Conservation (phyloP, 371 early-diverging fungal genomes). For the Mucor lusitanicus region DNA sequence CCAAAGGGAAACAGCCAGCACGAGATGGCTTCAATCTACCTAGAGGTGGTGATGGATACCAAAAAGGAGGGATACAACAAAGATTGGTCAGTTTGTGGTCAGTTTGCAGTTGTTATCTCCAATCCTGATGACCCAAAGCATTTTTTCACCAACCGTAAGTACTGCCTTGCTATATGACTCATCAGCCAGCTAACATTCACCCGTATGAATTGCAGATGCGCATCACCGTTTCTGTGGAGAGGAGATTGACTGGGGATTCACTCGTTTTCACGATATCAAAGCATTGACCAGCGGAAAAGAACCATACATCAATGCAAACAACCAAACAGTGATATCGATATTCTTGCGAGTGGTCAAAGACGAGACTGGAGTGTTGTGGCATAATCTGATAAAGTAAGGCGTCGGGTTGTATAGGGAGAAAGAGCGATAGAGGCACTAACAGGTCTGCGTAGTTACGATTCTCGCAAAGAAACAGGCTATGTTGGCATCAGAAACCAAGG, state of each 20-base stretch:
- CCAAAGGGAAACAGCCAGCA: conserved; percentile 82
- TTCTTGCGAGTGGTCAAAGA: conserved; percentile 85
- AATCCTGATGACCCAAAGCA: conserved; percentile 70
- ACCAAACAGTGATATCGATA: conserved; percentile 67
- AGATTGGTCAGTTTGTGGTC: conserved; percentile 73
- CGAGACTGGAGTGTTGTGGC: conserved; percentile 93
- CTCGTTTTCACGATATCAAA: conserved; percentile 53
- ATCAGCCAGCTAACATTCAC: background rate
- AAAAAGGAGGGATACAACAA: conserved; percentile 56
- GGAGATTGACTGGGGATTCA: conserved; percentile 95
- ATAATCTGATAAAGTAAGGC: conserved; percentile 87
- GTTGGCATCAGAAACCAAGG: conserved; percentile 98
- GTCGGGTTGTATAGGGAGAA: conserved; percentile 54
- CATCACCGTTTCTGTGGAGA: conserved; percentile 82
- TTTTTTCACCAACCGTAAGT: conserved; percentile 66
- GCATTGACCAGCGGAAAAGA: conserved; percentile 34
- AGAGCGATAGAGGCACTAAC: background rate
- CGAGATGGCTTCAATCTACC: conserved; percentile 75
- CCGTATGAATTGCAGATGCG: conserved; percentile 42
- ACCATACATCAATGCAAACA: conserved; percentile 52
- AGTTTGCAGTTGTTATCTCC: conserved; percentile 77
- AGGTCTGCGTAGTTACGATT: conserved; percentile 65
- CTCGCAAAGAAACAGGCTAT: conserved; percentile 88
- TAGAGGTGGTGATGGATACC: conserved; percentile 76
- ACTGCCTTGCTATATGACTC: conserved; percentile 24